Conservation (phyloP, 2,329 filamentous ascomycete genomes). For the Beauveria medogensis region DNA sequence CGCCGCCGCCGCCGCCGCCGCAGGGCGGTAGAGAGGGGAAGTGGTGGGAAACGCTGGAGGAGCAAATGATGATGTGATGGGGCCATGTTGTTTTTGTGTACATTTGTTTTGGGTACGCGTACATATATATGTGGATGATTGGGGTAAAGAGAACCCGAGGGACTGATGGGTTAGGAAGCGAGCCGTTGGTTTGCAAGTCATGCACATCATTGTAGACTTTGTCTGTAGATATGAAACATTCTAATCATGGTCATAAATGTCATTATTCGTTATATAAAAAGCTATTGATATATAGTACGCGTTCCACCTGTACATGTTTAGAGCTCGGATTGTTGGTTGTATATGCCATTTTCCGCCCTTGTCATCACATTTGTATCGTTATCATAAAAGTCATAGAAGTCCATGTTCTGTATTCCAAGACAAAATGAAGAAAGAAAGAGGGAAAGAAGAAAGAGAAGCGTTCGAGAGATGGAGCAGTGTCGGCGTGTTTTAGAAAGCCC, state of each 20-base stretch:
- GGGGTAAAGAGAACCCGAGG: background rate
- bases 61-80: constrained; percentile 22
- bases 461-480: no score
- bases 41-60: constrained; percentile 24
- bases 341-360: background rate
- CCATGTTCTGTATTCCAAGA: background rate
- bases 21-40: constrained; percentile 7
- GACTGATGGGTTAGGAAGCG: background rate
- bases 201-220: background rate
- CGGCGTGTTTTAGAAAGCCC: constrained; percentile 18
- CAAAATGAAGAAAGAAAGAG: background rate
- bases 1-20: background rate
- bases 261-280: background rate
- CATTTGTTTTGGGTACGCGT: background rate
- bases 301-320: background rate
- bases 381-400: background rate
- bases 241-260: background rate
- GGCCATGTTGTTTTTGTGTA: background rate
- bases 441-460: background rate
- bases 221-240: background rate
- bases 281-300: background rate
- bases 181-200: background rate
- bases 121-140: no score
- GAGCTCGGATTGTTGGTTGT: background rate
- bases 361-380: background rate